Evolutionary conservation across 129 eudicot genomes (phyloP).

Genomic region (Rutidosis leptorrhynchoides): DNA sequence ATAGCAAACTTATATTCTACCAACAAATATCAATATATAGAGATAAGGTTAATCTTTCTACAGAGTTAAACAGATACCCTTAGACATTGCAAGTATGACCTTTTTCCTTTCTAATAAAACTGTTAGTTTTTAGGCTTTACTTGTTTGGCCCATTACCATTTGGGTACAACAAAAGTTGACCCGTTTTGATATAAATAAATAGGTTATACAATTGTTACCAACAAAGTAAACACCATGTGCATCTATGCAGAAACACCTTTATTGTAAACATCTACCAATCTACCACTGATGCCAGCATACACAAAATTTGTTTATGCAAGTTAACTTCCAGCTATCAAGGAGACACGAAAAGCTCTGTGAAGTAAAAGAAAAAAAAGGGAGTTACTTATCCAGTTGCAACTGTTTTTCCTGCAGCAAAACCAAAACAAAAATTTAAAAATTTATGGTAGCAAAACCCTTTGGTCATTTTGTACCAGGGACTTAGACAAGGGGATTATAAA

Average conservation of each 20-base stretch:
- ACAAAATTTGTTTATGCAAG: constrained; percentile 54
- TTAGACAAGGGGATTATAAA: neutral
- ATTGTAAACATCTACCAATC: neutral
- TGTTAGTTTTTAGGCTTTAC: neutral
- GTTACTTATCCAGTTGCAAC: constrained; percentile 86
- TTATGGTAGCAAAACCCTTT: neutral
- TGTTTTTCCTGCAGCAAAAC: constrained; percentile 63
- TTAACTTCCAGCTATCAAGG: no score
- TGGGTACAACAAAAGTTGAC: neutral
- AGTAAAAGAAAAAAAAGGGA: no score
- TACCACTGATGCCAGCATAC: constrained; percentile 19
- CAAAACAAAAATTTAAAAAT: neutral
- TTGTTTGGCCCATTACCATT: neutral
- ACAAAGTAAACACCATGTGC: neutral
- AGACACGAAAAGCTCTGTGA: no score
- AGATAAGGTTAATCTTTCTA: no score
- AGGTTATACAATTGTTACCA: neutral
- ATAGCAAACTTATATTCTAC: no score
- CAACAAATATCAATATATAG: no score
- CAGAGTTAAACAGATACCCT: no score
- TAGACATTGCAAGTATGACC: neutral
- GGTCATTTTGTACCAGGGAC: neutral
- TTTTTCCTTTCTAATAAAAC: neutral
- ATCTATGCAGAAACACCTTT: constrained; percentile 8
- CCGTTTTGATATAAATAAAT: neutral